Evolutionary conservation across 163 green algal genomes (phyloP), one percentile per base, ranked within the genome.

Genomic region (Chlorella variabilis): DNA sequence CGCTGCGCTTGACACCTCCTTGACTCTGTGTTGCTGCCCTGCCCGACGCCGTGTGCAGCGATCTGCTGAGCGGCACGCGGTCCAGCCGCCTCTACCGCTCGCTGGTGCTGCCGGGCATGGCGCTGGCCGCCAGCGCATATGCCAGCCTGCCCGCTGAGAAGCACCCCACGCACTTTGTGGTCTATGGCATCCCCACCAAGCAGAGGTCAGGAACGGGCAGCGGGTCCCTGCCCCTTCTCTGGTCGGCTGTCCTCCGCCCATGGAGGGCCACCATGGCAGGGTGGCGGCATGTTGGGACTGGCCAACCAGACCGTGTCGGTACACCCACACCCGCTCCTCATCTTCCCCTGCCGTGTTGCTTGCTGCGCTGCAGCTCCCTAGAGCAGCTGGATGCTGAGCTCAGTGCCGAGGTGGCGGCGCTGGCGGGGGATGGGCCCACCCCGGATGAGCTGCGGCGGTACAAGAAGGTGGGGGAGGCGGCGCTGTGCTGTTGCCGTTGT

Each of bases 381-480:
- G 71, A 90, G 34, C 34, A 58, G 2, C 62, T 91, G 66, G 86
- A 88, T 6, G 34, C 21, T 4, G 56, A 78, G 49, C 49, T 94
- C n/a, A 77, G 70, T 31, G 45, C 71, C 18, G 66, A 91, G 63
- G 63, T 91, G 70, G 82, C 79, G 18, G 42, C 13, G 0, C 73
- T 94, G 71, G 82, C 82, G 7, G 77, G 81, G 34, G 36, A 63
- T 17, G 91, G 88, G 7, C 85, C 88, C 31, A 84, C 59, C 17
- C 17, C n/a, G 0, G 67, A 75, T 1, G 93, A 96, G 81, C 81
- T 96, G 77, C 75, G 70, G 17, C 87, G 92, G 34, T 92, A 95
- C 51, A 91, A 90, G 69, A 90, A 93, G 84, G 89, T 82, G 45
- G 0, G 78, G 17, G 11, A 21, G 7, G 18, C 23, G n/a, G 41